Evolutionary conservation across 2,329 filamentous ascomycete genomes (phyloP), one percentile per base, ranked within the genome.

Genomic region (Fusarium nygamai): DNA sequence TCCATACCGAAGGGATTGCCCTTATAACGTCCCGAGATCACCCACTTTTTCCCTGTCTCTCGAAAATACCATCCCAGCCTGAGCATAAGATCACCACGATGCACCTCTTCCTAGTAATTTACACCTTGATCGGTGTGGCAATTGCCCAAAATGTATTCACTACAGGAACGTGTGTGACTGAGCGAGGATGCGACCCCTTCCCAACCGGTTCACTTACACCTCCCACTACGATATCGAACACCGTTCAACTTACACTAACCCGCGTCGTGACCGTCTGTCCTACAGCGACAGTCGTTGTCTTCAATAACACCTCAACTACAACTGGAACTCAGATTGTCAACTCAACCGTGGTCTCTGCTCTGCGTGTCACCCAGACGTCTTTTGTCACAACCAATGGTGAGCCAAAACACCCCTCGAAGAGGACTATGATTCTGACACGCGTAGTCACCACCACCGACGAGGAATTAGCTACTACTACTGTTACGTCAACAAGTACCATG

Each of bases 401-500:
- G 24, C 31, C 16, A 8, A 24, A 9, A 16, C 2, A 3, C 6
- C 8, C 3, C 11, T 5, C 8, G 1, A 41, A 51, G 20, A 19
- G 4, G 6, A 8, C 16, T 29, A 31, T 11, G 8, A 44, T 59
- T 38, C 46, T 62, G 14, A 64, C 16, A 1, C 1, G 10, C n/a
- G 2, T 33, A 61, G 62, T 22, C 5, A 61, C 43, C 20, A 29
- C 29, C 11, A 50, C 54, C 14, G n/a, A 41, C 1, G 34, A 17
- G 2, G 44, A 61, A 22, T 22, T 43, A 16, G 12, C 20, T 19
- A 43, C 31, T 10, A 27, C 38, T 31, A 64, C 62, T n/a, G 24
- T 31, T 6, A 51, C 44, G 1, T n/a, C 24, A 9, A 41, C n/a
- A 9, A 41, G 27, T 16, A 61, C 43, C 13, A 16, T 17, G 27